Evolutionary conservation across 2,329 filamentous ascomycete genomes (phyloP).

Genomic region (Cladosporium sp.): DNA sequence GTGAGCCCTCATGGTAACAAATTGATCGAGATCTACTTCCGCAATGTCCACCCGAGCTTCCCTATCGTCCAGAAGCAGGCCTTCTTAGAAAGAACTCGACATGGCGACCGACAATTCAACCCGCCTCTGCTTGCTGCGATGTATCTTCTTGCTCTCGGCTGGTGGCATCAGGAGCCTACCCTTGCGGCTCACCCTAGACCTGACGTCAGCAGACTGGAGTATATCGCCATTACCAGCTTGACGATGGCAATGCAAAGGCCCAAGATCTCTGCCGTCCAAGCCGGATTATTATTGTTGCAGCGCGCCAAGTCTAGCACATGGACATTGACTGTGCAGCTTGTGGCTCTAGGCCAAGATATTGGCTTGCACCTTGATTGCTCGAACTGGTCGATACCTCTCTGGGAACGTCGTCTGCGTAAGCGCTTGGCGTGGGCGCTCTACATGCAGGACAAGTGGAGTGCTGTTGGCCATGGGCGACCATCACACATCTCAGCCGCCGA

Average conservation of each 20-base stretch:
- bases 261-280: slow-evolving; percentile 76
- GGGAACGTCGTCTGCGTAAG: slow-evolving; percentile 82
- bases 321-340: slow-evolving; percentile 79
- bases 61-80: slow-evolving; percentile 78
- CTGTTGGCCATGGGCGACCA: slow-evolving; percentile 77
- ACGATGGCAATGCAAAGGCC: slow-evolving; percentile 75
- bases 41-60: slow-evolving; percentile 73
- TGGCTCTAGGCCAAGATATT: slow-evolving; percentile 81
- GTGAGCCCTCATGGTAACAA: slow-evolving; percentile 73
- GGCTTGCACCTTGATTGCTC: slow-evolving; percentile 86
- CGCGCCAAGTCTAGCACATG: slow-evolving; percentile 74
- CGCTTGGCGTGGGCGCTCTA: slow-evolving; percentile 86
- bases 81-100: slow-evolving; percentile 73
- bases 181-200: slow-evolving; percentile 63
- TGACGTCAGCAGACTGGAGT: slow-evolving; percentile 69
- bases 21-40: slow-evolving; percentile 77
- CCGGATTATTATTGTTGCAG: slow-evolving; percentile 70
- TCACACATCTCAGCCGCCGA: slow-evolving; percentile 68
- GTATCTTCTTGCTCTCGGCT: slow-evolving; percentile 81
- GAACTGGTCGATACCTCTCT: slow-evolving; percentile 78
- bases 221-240: slow-evolving; percentile 67
- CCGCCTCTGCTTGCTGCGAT: slow-evolving; percentile 74
- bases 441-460: slow-evolving; percentile 93
- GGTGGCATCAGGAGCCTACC: slow-evolving; percentile 73
- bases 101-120: slow-evolving; percentile 68